Evolutionary conservation across 2,329 filamentous ascomycete genomes (phyloP).

Genomic region (Colletotrichum sansevieriae): DNA sequence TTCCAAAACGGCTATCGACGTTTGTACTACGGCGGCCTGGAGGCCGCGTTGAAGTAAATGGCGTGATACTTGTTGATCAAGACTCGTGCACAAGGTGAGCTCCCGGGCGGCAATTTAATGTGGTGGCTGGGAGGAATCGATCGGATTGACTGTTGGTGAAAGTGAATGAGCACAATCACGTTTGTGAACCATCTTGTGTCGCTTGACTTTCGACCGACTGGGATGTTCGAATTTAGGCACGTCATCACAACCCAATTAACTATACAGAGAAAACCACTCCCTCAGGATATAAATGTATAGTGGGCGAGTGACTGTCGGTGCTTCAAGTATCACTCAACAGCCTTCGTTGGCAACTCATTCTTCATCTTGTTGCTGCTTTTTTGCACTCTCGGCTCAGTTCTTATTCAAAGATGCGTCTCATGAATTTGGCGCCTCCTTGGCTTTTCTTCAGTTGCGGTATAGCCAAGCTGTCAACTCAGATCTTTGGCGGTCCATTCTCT

Average conservation of each 20-base stretch:
- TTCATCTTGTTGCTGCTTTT: background rate
- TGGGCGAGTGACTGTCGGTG: background rate
- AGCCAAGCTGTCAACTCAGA: slow-evolving; percentile 7
- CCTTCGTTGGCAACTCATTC: background rate
- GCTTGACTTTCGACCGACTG: background rate
- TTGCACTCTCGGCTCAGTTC: background rate
- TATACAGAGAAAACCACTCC: background rate
- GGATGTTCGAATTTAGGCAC: background rate
- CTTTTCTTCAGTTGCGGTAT: slow-evolving; percentile 6
- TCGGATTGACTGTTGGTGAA: background rate
- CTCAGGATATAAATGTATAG: background rate
- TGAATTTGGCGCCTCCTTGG: slow-evolving; percentile 4
- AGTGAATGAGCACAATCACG: background rate
- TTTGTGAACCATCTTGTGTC: background rate
- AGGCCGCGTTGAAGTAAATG: slow-evolving; percentile 3
- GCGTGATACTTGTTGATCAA: background rate
- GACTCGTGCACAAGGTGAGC: background rate
- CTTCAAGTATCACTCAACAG: background rate
- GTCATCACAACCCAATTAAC: background rate
- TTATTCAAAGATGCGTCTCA: slow-evolving; percentile 9
- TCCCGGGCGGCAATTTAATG: background rate
- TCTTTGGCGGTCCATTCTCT: background rate
- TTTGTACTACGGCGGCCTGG: background rate
- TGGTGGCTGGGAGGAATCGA: background rate
- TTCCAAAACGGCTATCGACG: background rate